Evolutionary conservation across 2,329 filamentous ascomycete genomes (phyloP), one percentile per base, ranked within the genome.

Genomic region (Colletotrichum sp.): DNA sequence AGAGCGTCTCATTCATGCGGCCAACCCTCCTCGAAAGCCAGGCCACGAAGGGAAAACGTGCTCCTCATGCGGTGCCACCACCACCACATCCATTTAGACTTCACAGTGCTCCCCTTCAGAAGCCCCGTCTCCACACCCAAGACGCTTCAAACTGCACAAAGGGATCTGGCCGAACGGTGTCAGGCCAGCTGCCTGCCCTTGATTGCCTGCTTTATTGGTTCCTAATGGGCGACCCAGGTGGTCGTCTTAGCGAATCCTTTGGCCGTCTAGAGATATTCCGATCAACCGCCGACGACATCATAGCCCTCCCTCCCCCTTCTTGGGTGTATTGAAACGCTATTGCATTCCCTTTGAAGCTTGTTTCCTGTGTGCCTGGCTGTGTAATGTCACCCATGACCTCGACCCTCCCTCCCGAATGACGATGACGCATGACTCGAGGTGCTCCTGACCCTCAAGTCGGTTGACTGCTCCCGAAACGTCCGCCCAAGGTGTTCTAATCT

Each of bases 391-490:
- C 28, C 44, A 12, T 60, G 22, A 32, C 52, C 69, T 60, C 67
- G 26, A 36, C 18, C 63, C 34, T 64, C 64, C 44, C 57, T 60
- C 62, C 32, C 16, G 26, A 22, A 48, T 44, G 30, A 26, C 24
- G 30, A 64, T 68, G 69, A 73, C 64, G 63, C 73, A 75, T 68
- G 70, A 73, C 64, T 75, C 70, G 34, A 34, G 15, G 39, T 59
- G 44, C 28, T 73, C 63, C 39, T 68, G 57, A 67, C 30, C 70
- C 44, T 30, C 26, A 52, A 44, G 63, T 24, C 32, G 39, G 39
- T 57, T 63, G 44, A 48, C 24, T 71, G 67, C 52, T 59, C 34
- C 44, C 73, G 32, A 73, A 57, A 73, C 59, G 44, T 24, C 63
- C 55, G 57, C 57, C 26, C 18, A 22, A 30, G 13, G 57, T 48